Evolutionary conservation across 495 filamentous ascomycete genomes (phyloP), one percentile per base, ranked within the genome.

Genomic region (Aspergillus wentii): DNA sequence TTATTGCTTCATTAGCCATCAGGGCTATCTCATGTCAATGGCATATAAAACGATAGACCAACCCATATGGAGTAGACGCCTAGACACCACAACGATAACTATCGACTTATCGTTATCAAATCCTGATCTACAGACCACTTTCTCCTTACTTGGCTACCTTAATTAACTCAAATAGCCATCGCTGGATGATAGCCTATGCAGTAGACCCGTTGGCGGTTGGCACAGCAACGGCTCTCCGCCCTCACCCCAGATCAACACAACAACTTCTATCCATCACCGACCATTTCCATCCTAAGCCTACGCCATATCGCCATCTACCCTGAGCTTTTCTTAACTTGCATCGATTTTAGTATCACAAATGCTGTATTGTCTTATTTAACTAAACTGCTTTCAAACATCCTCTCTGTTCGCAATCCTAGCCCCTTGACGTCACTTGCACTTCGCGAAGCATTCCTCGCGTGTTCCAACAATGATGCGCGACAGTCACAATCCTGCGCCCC

Each of bases 391-490:
- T 29, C 4, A 5, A 5, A 29, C 14, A 29, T 4, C 14, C 26
- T 29, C 22, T 25, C 22, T 25, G 11, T 25, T 11, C 10, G 4
- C 26, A 9, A 4, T 29, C 10, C 5, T 29, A 9, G 26, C 26
- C 11, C 4, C 79, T 83, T 53, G 70, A 83, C 27, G 82, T 85
- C 52, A 82, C 80, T 15, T 82, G 79, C 51, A 80, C 82, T 46
- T 34, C 78, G 30, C 71, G 72, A 17, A 72, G 75, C 30, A 48
- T 68, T 31, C 76, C 75, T 29, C 74, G 34, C 35, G 31, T 29
- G 31, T 6, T 18, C 31, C 40, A 49, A 16, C 11, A 37, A 33
- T 8, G 18, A 49, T 49, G 46, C 34, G 23, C 19, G 28, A 34
- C 23, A 33, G 29, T 8, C 17, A 36, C 27, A 21, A 34, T 17